Conservation (phyloP, 768 basidiomycete genomes). For the Collybiopsis confluens region DNA sequence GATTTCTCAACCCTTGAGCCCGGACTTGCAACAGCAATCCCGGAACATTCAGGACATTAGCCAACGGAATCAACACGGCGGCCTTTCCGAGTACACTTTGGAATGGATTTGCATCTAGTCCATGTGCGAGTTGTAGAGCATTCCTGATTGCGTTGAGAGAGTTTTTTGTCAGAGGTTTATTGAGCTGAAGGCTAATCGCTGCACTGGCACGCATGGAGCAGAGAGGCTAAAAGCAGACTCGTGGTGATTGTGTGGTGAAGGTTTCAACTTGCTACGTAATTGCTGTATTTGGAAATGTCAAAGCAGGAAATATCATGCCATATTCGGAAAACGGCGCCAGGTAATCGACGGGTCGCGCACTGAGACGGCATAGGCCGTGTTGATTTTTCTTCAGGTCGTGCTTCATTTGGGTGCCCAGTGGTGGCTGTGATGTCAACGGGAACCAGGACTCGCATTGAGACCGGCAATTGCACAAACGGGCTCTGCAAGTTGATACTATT, state of each 20-base stretch:
- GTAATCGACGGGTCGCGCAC: too few relatives aligned
- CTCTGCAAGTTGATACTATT: too few relatives aligned
- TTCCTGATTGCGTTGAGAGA: constrained; percentile 27
- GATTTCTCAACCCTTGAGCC: constrained; percentile 55
- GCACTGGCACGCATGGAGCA: not conserved
- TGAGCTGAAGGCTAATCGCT: constrained; percentile 17
- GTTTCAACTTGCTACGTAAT: too few relatives aligned
- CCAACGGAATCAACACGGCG: constrained; percentile 72
- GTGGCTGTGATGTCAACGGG: too few relatives aligned
- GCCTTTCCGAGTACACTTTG: constrained; percentile 37
- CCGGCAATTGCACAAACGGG: too few relatives aligned
- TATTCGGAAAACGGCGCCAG: too few relatives aligned
- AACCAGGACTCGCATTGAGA: too few relatives aligned
- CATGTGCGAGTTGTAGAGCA: constrained; percentile 15
- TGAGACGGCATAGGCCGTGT: too few relatives aligned
- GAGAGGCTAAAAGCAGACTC: not conserved
- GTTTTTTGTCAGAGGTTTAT: constrained; percentile 29
- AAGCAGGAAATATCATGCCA: too few relatives aligned
- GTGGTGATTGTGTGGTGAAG: not conserved
- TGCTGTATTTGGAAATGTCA: too few relatives aligned
- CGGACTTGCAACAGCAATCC: constrained; percentile 73
- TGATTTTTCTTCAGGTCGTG: too few relatives aligned
- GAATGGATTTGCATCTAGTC: not conserved
- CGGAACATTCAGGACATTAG: constrained; percentile 64
- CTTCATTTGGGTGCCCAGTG: too few relatives aligned